Percentiles rank a stretch among this genome's conserved stretches.
phyloP scores from a whole-genome alignment of 345 rosid species.

The Pistacia integerrima region DNA sequence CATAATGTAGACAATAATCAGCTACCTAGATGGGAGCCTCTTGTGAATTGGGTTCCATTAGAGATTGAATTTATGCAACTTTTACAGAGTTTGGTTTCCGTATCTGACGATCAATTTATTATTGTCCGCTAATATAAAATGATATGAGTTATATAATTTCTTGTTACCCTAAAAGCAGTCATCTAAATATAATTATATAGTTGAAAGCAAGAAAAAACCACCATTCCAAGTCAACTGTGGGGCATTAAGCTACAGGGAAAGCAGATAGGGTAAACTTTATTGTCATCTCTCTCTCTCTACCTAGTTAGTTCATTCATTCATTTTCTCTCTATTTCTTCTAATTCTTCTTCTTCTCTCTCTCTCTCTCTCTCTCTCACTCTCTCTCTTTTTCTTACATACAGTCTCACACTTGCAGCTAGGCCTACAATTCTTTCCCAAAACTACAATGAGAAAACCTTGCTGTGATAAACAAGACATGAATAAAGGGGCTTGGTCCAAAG shows the following conservation, averaged over 20 bases:
- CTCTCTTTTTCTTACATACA: background rate
- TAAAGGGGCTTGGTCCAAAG: conserved; percentile 8
- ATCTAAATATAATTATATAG: background rate
- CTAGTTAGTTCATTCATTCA: too few relatives aligned
- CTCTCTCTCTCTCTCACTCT: background rate
- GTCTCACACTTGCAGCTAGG: too few relatives aligned
- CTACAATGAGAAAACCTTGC: background rate
- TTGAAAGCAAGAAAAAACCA: background rate
- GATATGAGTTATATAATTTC: too few relatives aligned
- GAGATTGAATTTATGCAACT: too few relatives aligned
- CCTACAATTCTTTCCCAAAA: background rate
- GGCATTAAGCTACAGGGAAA: background rate
- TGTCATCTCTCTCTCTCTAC: background rate
- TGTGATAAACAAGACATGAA: conserved; percentile 3
- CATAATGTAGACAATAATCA: too few relatives aligned
- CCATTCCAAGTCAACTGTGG: conserved; percentile 5
- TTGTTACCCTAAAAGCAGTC: background rate
- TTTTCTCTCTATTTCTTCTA: too few relatives aligned
- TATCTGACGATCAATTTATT: too few relatives aligned
- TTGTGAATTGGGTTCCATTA: too few relatives aligned
- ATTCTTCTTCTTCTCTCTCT: background rate
- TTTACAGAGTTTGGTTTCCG: too few relatives aligned
- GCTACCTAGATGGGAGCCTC: too few relatives aligned
- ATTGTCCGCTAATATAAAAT: too few relatives aligned
- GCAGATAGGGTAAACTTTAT: background rate